Base-by-base conservation (phyloP, 768 basidiomycete species). In the Termitomyces heimii region DNA sequence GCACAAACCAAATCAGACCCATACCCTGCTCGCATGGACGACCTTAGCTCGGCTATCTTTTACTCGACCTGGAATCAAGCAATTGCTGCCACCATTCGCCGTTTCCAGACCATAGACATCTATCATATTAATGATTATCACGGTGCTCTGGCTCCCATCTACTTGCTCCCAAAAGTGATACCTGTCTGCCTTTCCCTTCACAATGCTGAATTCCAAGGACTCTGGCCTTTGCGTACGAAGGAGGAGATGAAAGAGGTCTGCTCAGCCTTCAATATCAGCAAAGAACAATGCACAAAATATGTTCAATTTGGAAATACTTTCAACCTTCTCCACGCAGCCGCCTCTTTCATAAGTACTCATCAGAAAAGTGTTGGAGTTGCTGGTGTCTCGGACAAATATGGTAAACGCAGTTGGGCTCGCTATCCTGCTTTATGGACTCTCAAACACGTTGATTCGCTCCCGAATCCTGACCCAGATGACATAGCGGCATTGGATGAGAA, bases 231-330 rank as follows among this genome's bases (percentile, higher is more conserved):
- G 26, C 88, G 94, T 46, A 97, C 94, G 37, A 96, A 96, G 76
- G 94, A 95, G 67, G 94, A 97, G 71, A 94, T 95, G 93, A 95
- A 93, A 76, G 94, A 97, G 70, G 94, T 97, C 47, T 97, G 94
- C 70, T 95, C 94, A 3, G 94, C 94, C 3, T 97, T 97, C 82
- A 96, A 96, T 72, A 91, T 97, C 70, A 89, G 89, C 77, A 96
- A 96, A 73, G 94, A 95, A 67, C 81, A 92, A 66, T 97, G 94
- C 77, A 92, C 88, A 53, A 95, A 95, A 80, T 97, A 97, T 67
- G 92, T 97, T 44, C 94, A 97, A 72, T 97, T 97, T 70, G 94
- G 94, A 60, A 97, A 97, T 77, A 97, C 94, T 10, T 97, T 97
- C 78, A 97, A 97, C 71, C 75, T 97, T 66, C 80, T 97, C 26